Conservation (phyloP, 176 grass and related monocot genomes). For the Oryza australiensis region DNA sequence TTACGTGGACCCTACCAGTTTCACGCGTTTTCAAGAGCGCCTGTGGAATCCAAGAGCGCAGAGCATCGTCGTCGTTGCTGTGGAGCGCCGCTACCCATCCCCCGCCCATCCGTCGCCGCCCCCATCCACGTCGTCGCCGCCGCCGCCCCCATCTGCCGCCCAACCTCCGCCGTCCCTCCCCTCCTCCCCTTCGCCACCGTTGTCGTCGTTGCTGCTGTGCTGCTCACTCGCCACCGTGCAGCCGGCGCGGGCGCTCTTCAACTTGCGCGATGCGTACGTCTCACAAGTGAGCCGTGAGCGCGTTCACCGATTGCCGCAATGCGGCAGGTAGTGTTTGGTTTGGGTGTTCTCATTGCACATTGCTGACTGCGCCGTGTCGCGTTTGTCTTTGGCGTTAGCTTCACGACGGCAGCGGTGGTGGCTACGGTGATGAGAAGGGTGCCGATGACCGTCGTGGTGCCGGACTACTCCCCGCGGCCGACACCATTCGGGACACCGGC, state of each 20-base stretch:
- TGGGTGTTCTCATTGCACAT: too few species aligned
- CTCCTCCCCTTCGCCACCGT: too few species aligned
- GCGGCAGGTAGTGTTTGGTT: not conserved
- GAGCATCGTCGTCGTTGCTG: too few species aligned
- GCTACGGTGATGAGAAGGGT: slow-evolving; percentile 51
- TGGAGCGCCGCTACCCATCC: too few species aligned
- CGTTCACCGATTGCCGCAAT: not conserved
- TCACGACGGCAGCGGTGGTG: not conserved
- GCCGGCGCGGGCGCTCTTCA: slow-evolving; percentile 35
- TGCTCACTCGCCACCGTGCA: slow-evolving; percentile 40
- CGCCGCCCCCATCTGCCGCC: too few species aligned
- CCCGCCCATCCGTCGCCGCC: too few species aligned
- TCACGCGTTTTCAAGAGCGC: too few species aligned
- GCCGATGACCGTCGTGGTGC: slow-evolving; percentile 41
- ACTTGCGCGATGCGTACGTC: not conserved
- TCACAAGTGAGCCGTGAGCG: slow-evolving; percentile 10
- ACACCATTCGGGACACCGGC: not conserved
- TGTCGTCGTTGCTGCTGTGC: slow-evolving; percentile 23
- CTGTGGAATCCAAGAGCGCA: too few species aligned
- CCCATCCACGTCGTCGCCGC: too few species aligned
- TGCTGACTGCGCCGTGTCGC: not conserved
- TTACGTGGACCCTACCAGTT: too few species aligned
- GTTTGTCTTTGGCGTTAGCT: not conserved
- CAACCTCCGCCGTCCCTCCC: not conserved
- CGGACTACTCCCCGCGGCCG: slow-evolving; percentile 42